These are phyloP conservation scores for Elaeagnus macrophylla DNA, from an alignment of 306 rosid genomes.

Conservation along the genomic window DNA sequence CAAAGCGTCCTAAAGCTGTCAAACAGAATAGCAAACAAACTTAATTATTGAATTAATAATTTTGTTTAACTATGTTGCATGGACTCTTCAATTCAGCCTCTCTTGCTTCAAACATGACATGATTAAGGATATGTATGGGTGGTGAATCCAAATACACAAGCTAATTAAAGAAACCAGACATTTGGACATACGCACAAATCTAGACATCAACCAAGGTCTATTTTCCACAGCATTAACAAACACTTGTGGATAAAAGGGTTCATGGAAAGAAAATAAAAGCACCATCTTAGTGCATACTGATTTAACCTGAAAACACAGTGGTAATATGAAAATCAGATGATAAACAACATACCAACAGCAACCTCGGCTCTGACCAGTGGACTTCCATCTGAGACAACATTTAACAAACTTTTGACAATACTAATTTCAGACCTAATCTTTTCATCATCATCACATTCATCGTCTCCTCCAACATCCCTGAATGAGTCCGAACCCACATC, in stretches of 20 bases:
- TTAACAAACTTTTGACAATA: constrained; percentile 63
- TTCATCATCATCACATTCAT: constrained; percentile 82
- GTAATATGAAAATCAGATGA: constrained; percentile 17
- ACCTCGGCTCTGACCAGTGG: constrained; percentile 97
- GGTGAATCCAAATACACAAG: too few species aligned
- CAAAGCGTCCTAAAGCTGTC: constrained; percentile 83
- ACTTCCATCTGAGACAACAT: constrained; percentile 92
- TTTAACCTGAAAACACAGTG: background rate
- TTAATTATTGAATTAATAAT: background rate
- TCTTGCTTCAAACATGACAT: too few species aligned
- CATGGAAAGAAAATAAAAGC: too few species aligned
- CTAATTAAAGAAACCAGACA: too few species aligned
- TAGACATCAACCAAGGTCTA: too few species aligned
- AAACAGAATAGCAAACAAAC: constrained; percentile 4
- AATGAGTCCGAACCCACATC: constrained; percentile 66
- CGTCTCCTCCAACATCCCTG: constrained; percentile 69
- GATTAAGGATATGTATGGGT: too few species aligned
- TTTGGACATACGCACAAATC: too few species aligned
- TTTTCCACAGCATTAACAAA: too few species aligned
- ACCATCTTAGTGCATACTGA: too few species aligned
- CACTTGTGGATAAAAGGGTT: too few species aligned
- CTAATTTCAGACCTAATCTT: constrained; percentile 75
- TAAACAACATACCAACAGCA: constrained; percentile 78
- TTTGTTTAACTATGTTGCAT: too few species aligned
- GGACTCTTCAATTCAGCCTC: too few species aligned